Conservation (phyloP, 768 basidiomycete genomes). For the Russula earlei region DNA sequence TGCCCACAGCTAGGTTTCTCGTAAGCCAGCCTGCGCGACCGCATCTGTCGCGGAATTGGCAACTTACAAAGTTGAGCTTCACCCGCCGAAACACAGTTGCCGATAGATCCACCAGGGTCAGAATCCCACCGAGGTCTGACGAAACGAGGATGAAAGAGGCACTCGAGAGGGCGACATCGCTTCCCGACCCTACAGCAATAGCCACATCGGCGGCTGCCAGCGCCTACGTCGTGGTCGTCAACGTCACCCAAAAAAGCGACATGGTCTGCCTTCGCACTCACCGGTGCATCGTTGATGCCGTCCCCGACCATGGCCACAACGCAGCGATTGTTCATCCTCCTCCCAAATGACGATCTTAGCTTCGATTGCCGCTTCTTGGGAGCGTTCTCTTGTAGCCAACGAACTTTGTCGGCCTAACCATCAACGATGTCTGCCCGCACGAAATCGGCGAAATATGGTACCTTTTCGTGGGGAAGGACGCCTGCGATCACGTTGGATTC, state of each 20-base stretch:
- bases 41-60: neutral
- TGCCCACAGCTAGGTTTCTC: conserved; percentile 46
- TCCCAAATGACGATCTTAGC: conserved; percentile 24
- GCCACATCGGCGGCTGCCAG: conserved; percentile 50
- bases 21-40: neutral
- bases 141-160: conserved; percentile 74
- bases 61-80: conserved; percentile 66
- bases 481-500: conserved; percentile 65
- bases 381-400: conserved; percentile 41
- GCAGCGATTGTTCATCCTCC: conserved; percentile 29
- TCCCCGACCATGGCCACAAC: conserved; percentile 52
- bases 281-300: conserved; percentile 57
- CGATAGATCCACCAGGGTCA: conserved; percentile 56
- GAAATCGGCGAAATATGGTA: conserved; percentile 20
- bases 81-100: conserved; percentile 56
- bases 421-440: conserved; percentile 2
- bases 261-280: conserved; percentile 20
- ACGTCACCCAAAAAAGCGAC: neutral
- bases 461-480: conserved; percentile 77
- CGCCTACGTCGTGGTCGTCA: conserved; percentile 31
- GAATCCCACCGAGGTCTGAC: conserved; percentile 49
- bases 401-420: conserved; percentile 45
- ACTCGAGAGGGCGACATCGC: conserved; percentile 67
- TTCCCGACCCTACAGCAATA: conserved; percentile 55
- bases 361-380: conserved; percentile 29